Conservation (phyloP, 371 early-diverging fungal genomes). For the Mucor circinelloides region DNA sequence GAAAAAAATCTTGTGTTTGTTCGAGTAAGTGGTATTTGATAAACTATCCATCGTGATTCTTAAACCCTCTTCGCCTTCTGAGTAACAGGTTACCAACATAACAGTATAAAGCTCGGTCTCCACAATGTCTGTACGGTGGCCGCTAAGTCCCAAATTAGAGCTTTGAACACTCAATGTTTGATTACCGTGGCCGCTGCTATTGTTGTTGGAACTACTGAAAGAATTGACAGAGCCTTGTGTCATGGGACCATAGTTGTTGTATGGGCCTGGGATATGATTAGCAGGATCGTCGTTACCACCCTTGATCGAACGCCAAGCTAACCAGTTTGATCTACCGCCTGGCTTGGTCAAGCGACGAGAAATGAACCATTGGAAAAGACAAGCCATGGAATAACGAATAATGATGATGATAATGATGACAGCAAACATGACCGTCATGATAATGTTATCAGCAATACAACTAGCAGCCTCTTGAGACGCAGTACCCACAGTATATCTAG, state of each 20-base stretch:
- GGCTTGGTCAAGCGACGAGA: slow-evolving; percentile 43
- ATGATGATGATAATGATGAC: slow-evolving; percentile 48
- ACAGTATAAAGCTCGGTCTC: slow-evolving; percentile 52
- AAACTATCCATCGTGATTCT: slow-evolving; percentile 85
- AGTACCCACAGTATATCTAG: slow-evolving; percentile 45
- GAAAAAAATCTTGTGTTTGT: slow-evolving; percentile 56
- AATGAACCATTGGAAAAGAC: slow-evolving; percentile 63
- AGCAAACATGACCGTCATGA: slow-evolving; percentile 46
- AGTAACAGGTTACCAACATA: slow-evolving; percentile 76
- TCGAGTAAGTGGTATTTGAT: slow-evolving; percentile 66
- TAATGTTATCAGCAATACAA: slow-evolving; percentile 61
- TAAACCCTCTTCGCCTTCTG: slow-evolving; percentile 78
- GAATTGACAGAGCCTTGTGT: slow-evolving; percentile 22
- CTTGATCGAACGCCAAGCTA: slow-evolving; percentile 54
- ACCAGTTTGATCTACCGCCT: slow-evolving; percentile 49
- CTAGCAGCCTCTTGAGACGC: slow-evolving; percentile 45
- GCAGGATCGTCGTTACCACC: slow-evolving; percentile 57
- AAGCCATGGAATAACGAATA: slow-evolving; percentile 60
- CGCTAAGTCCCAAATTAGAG: slow-evolving; percentile 18
- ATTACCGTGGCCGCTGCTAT: slow-evolving; percentile 63
- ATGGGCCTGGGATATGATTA: slow-evolving; percentile 49
- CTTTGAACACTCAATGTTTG: slow-evolving; percentile 17
- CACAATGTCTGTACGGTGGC: slow-evolving; percentile 39
- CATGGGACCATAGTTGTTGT: slow-evolving; percentile 46
- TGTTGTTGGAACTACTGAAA: slow-evolving; percentile 24